Percentiles rank a stretch among this genome's conserved stretches.
Conservation (phyloP, 441 rosid genomes). For the Isatis lusitanica region DNA sequence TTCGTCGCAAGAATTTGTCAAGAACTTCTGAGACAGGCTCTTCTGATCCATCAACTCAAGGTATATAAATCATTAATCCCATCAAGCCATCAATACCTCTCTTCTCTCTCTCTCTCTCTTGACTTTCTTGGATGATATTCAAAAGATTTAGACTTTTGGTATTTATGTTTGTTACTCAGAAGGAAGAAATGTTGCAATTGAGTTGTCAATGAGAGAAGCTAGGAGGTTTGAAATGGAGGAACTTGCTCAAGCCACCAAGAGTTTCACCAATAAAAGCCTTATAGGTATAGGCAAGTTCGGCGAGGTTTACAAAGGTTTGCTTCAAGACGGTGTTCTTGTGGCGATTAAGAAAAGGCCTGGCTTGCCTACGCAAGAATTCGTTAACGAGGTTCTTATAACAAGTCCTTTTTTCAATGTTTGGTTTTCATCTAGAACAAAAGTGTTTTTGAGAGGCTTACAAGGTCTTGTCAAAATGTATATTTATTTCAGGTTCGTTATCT, state of each 20-base stretch:
- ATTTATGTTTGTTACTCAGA: conserved; percentile 30
- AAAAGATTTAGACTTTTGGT: neutral
- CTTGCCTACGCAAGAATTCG: conserved; percentile 56
- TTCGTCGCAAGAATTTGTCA: conserved; percentile 41
- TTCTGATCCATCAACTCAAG: conserved; percentile 56
- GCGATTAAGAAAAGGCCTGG: conserved; percentile 66
- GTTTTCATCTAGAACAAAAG: conserved; percentile 21
- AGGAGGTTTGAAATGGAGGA: conserved; percentile 69
- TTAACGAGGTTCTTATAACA: conserved; percentile 52
- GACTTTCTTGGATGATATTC: conserved; percentile 18
- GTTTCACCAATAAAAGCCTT: conserved; percentile 56
- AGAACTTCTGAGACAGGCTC: conserved; percentile 69
- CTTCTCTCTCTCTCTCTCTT: conserved; percentile 15
- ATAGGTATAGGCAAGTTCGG: conserved; percentile 76
- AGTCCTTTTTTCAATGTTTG: neutral
- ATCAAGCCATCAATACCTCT: neutral
- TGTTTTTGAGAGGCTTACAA: conserved; percentile 24
- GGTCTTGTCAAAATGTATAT: neutral
- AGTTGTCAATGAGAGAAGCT: conserved; percentile 57
- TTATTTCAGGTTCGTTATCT: conserved; percentile 55
- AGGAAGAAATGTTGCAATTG: conserved; percentile 61
- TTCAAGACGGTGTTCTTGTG: conserved; percentile 76
- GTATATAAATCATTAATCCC: conserved; percentile 32
- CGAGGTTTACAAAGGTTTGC: conserved; percentile 71
- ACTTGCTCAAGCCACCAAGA: conserved; percentile 66